These are phyloP conservation scores for Rachicladosporium sp. DNA, from an alignment of 2,329 filamentous ascomycete species.

Conservation along the genomic window DNA sequence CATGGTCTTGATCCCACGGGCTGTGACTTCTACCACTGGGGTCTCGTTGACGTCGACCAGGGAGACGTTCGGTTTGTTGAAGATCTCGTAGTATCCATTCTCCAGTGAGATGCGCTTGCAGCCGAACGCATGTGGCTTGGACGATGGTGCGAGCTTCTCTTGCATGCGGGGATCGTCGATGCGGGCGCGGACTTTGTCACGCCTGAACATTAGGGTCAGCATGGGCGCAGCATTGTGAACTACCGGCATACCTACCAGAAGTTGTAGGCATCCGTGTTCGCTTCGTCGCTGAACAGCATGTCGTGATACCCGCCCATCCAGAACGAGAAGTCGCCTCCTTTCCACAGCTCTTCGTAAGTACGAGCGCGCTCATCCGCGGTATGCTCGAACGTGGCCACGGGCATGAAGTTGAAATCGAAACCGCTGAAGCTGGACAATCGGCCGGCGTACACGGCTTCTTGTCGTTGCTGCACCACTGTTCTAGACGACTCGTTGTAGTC, in stretches of 20 bases:
- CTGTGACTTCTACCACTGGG: constrained; percentile 29
- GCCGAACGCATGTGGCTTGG: constrained; percentile 4
- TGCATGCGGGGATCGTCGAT: constrained; percentile 2
- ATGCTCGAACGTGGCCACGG: constrained; percentile 26
- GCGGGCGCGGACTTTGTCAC: constrained; percentile 4
- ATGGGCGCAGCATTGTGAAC: no score
- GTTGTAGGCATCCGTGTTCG: constrained; percentile 30
- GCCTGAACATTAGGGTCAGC: background rate
- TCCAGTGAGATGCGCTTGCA: constrained; percentile 10
- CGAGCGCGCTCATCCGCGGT: constrained; percentile 27
- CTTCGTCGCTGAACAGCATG: constrained; percentile 22
- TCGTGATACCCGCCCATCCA: constrained; percentile 32
- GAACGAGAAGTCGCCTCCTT: constrained; percentile 25
- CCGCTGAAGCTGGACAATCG: constrained; percentile 1
- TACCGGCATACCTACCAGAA: no score
- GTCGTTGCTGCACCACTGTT: constrained; percentile 35
- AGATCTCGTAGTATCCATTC: constrained; percentile 19
- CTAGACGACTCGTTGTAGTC: constrained; percentile 34
- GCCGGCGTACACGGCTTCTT: constrained; percentile 10
- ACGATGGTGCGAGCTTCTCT: constrained; percentile 4
- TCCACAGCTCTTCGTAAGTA: constrained; percentile 29
- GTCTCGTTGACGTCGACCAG: constrained; percentile 29
- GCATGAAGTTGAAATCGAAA: constrained; percentile 44
- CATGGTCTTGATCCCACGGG: constrained; percentile 30
- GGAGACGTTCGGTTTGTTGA: constrained; percentile 24